Evolutionary conservation across 371 early-diverging fungal species (phyloP).

Genomic region (Mortierella sp.): DNA sequence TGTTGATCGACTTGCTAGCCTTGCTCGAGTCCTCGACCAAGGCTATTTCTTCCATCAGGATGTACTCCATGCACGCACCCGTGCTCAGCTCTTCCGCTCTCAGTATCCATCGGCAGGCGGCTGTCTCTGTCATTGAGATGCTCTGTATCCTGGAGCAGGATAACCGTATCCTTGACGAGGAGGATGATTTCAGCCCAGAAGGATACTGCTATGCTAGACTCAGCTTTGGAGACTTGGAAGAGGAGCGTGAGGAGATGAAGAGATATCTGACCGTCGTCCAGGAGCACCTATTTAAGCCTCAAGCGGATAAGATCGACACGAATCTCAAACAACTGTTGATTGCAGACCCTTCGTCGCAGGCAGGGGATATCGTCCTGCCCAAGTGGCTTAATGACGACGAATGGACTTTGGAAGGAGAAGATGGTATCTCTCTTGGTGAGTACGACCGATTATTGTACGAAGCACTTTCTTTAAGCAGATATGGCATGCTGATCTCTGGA

Average conservation of each 20-base stretch:
- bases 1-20: conserved; percentile 45
- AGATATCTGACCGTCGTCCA: conserved; percentile 51
- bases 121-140: conserved; percentile 56
- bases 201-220: conserved; percentile 51
- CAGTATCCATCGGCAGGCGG: conserved; percentile 40
- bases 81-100: conserved; percentile 38
- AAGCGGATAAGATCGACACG: conserved; percentile 25
- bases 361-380: conserved; percentile 6
- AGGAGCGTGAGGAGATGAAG: conserved; percentile 45
- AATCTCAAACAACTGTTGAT: conserved; percentile 24
- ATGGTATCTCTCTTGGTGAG: conserved; percentile 23
- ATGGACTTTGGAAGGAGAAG: conserved; percentile 15
- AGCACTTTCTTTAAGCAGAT: too few species aligned
- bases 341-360: neutral
- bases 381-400: conserved; percentile 35
- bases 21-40: conserved; percentile 55
- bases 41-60: conserved; percentile 53
- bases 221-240: conserved; percentile 43
- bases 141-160: conserved; percentile 48
- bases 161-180: conserved; percentile 37
- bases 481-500: too few species aligned
- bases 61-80: conserved; percentile 55
- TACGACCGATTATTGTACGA: too few species aligned
- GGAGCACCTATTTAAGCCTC: conserved; percentile 49
- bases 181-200: conserved; percentile 19